These are phyloP conservation scores for Penicillium riverlandense DNA, from an alignment of 495 filamentous ascomycete genomes.

Conservation along the genomic window DNA sequence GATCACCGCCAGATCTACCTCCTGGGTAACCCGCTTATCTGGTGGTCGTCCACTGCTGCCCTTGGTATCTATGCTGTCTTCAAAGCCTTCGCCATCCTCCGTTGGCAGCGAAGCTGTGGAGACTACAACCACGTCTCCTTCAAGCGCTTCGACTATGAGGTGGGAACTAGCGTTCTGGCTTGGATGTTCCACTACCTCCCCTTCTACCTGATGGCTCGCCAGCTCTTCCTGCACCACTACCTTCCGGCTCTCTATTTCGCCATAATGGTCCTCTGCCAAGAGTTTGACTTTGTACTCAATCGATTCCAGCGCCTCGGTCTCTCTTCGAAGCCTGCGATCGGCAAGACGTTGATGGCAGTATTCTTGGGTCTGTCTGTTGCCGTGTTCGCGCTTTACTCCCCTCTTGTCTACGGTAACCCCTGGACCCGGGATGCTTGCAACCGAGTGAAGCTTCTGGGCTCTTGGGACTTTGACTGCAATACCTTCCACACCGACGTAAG, in stretches of 20 bases:
- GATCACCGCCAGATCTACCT: slow-evolving; percentile 93
- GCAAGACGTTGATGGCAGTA: slow-evolving; percentile 56
- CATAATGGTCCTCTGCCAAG: slow-evolving; percentile 79
- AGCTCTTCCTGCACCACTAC: slow-evolving; percentile 97
- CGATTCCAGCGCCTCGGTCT: slow-evolving; percentile 62
- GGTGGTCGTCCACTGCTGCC: slow-evolving; percentile 84
- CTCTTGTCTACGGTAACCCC: slow-evolving; percentile 84
- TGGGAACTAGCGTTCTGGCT: slow-evolving; percentile 81
- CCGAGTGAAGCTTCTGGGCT: slow-evolving; percentile 74
- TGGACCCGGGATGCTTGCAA: slow-evolving; percentile 88
- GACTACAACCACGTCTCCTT: slow-evolving; percentile 78
- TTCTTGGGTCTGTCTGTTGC: slow-evolving; percentile 67
- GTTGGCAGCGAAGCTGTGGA: slow-evolving; percentile 86
- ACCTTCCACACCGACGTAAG: slow-evolving; percentile 84
- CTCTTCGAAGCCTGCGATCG: slow-evolving; percentile 63
- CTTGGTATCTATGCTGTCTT: slow-evolving; percentile 71
- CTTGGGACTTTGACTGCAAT: slow-evolving; percentile 98
- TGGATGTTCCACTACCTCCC: slow-evolving; percentile 98
- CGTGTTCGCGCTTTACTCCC: slow-evolving; percentile 78
- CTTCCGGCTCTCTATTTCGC: slow-evolving; percentile 94
- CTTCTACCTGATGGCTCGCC: slow-evolving; percentile 95
- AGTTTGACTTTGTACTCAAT: slow-evolving; percentile 73
- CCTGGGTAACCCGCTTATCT: slow-evolving; percentile 90
- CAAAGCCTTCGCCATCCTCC: slow-evolving; percentile 80
- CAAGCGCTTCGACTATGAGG: slow-evolving; percentile 96